Conservation (phyloP, 176 grass and related monocot species). For the Carex scoparia region DNA sequence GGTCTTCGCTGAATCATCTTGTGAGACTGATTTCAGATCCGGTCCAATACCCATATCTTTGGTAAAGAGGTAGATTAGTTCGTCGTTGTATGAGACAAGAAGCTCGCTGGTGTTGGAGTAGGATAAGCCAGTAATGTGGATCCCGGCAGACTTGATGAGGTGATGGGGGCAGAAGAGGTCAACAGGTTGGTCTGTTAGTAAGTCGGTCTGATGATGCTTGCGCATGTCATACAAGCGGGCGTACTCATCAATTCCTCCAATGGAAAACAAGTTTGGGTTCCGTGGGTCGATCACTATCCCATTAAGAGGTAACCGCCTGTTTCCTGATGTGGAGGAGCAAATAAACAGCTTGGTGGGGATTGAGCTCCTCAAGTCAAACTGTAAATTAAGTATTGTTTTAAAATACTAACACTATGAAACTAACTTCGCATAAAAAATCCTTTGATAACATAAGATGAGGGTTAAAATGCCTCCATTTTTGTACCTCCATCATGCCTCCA, state of each 20-base stretch:
- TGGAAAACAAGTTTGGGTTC: constrained; percentile 58
- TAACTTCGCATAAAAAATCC: constrained; percentile 4
- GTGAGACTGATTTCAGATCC: constrained; percentile 28
- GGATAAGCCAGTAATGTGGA: constrained; percentile 60
- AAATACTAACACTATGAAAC: background rate
- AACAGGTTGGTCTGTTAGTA: constrained; percentile 40
- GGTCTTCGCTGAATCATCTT: constrained; percentile 31
- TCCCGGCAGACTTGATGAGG: constrained; percentile 40
- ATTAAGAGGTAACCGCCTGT: constrained; percentile 44
- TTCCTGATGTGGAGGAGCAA: constrained; percentile 58
- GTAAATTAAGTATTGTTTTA: constrained; percentile 11
- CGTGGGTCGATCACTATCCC: constrained; percentile 62
- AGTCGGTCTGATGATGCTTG: constrained; percentile 27
- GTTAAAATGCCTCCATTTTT: no score
- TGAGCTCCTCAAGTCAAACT: constrained; percentile 80
- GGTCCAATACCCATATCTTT: constrained; percentile 57
- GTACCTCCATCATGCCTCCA: no score
- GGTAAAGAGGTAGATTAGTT: constrained; percentile 65
- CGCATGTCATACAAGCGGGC: constrained; percentile 71
- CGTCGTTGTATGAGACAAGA: constrained; percentile 77
- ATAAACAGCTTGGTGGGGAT: constrained; percentile 53
- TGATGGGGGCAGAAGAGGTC: constrained; percentile 68
- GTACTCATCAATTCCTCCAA: constrained; percentile 72
- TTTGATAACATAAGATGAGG: background rate
- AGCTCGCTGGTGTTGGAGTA: constrained; percentile 68